Evolutionary conservation across 2,329 filamentous ascomycete species (phyloP), one percentile per base, ranked within the genome.

Genomic region (Dothidotthia symphoricarpi): DNA sequence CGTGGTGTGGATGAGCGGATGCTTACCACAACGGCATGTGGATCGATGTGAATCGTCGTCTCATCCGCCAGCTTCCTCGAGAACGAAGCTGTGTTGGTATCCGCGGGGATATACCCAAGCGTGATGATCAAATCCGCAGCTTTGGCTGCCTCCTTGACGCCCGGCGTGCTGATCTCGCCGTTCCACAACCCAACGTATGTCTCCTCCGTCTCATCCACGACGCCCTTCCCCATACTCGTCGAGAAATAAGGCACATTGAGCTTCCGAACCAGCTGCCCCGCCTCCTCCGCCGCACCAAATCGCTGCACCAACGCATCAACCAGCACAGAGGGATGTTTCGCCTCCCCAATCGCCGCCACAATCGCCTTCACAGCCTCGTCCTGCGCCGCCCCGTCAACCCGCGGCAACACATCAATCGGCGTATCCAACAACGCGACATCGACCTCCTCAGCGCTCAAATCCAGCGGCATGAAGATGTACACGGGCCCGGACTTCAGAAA

Each of bases 391-490:
- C 51, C 39, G 24, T 63, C 52, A 11, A 66, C 36, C 6, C 57
- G 49, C 0, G 54, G 57, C 3, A 55, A 42, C 5, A 66, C 31
- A 45, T 71, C 59, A 12, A 73, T 59, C 1, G 64, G 66, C 4
- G 47, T 67, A 2, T 64, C 41, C 10, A 73, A 51, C 1, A 68
- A 48, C 9, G 50, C 51, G 4, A 57, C 52, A 10, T 66, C 50
- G 3, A 68, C 63, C 43, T 55, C 36, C 39, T 68, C 64, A 2
- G 51, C 42, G 1, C 52, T 76, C 13, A 72, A 39, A 49, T 73
- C 69, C 3, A 72, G 54, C 0, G 70, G 70, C 2, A 73, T 31
- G 47, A 71, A 72, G 32, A 73, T 68, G 43, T 72, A 72, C 0
- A 73, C 70, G 3, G 70, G 70, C 1, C 59, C 54, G 11, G 61